Percentiles rank a stretch among this genome's conserved stretches.
Conservation (phyloP, 768 basidiomycete genomes). For the Lentinula lateritia region DNA sequence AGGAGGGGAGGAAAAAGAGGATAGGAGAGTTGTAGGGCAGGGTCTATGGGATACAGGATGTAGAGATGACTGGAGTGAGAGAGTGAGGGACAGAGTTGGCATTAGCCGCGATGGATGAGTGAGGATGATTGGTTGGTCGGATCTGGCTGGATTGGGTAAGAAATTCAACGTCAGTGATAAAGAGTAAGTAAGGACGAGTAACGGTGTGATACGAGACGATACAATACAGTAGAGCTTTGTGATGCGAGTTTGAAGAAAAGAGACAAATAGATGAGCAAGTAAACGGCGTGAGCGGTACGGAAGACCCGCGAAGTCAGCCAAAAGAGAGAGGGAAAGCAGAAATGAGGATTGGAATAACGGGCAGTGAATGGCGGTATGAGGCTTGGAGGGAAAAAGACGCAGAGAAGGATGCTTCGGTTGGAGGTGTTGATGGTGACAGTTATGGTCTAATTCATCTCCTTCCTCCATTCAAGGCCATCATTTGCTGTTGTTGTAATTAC, state of each 20-base stretch:
- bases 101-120: no score
- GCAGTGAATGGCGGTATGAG: no score
- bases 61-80: background rate
- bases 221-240: background rate
- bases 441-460: background rate
- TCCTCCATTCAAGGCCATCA: conserved; percentile 11
- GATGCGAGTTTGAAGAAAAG: background rate
- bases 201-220: background rate
- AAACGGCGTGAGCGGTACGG: background rate
- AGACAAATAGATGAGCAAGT: background rate
- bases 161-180: background rate
- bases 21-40: background rate
- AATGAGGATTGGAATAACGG: no score
- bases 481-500: conserved; percentile 19
- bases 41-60: background rate
- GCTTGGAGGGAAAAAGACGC: no score
- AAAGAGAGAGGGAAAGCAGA: background rate
- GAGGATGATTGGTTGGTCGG: no score
- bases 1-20: background rate
- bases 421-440: background rate
- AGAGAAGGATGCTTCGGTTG: background rate
- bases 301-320: background rate
- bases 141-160: no score
- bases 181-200: background rate
- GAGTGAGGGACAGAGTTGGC: no score